Evolutionary conservation across 768 basidiomycete genomes (phyloP).

Genomic region (Russula griseocarnosa): DNA sequence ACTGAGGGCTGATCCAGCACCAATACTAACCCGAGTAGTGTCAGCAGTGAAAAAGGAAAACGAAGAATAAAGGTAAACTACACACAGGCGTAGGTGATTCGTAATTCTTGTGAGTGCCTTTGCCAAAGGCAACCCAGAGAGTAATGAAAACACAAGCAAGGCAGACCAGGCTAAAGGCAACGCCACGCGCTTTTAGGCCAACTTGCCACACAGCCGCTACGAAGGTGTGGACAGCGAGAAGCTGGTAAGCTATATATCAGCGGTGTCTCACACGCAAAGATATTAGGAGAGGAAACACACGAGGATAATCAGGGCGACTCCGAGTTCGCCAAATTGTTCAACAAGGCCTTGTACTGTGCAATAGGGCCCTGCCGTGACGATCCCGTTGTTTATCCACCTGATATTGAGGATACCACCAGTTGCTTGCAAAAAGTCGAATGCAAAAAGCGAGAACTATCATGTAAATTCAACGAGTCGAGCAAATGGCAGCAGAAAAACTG

Average conservation of each 20-base stretch:
- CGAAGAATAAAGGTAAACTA: neutral
- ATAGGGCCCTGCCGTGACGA: no score
- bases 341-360: no score
- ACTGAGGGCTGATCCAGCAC: conserved; percentile 2
- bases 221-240: conserved; percentile 42
- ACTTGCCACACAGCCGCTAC: conserved; percentile 38
- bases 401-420: no score
- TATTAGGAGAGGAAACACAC: no score
- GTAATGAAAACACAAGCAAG: conserved; percentile 27
- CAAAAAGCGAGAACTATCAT: no score
- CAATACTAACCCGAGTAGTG: neutral
- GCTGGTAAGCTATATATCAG: conserved; percentile 28
- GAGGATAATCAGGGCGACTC: no score
- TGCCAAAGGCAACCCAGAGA: conserved; percentile 39
- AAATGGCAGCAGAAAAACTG: no score
- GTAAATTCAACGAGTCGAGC: no score
- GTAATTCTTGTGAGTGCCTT: conserved; percentile 30
- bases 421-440: no score
- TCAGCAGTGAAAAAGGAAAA: neutral
- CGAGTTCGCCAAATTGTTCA: no score
- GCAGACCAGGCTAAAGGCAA: conserved; percentile 29
- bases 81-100: conserved; percentile 38
- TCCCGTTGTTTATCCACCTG: no score
- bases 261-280: no score
- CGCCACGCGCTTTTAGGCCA: conserved; percentile 31